A percentile compares a stretch with the other conserved stretches of the same genome.
These are phyloP conservation scores for Suhomyces prunicola DNA, from an alignment of 805 yeast genomes.

Conservation along the genomic window DNA sequence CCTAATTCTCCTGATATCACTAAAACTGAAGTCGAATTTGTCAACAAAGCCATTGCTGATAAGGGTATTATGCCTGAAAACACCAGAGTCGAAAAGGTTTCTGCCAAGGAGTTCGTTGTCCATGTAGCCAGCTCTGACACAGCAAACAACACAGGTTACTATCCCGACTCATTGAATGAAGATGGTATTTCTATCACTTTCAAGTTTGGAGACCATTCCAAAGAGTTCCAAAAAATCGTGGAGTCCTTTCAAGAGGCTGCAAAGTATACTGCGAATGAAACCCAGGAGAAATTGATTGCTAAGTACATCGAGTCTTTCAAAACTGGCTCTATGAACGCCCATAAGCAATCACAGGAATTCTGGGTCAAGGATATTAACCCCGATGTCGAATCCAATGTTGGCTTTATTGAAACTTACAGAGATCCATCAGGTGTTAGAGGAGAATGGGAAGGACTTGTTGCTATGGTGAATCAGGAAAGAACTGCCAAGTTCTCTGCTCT, in stretches of 20 bases:
- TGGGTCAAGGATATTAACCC: slow-evolving; percentile 92
- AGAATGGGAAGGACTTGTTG: slow-evolving; percentile 90
- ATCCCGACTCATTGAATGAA: slow-evolving; percentile 44
- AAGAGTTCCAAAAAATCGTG: slow-evolving; percentile 61
- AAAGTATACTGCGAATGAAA: slow-evolving; percentile 67
- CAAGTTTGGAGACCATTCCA: slow-evolving; percentile 74
- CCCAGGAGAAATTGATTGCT: slow-evolving; percentile 62
- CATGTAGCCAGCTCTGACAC: slow-evolving; percentile 63
- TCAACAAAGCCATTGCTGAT: slow-evolving; percentile 64
- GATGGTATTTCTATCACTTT: slow-evolving; percentile 45
- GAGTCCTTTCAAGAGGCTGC: slow-evolving; percentile 55
- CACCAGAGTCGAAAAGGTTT: slow-evolving; percentile 63
- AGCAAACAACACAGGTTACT: slow-evolving; percentile 49
- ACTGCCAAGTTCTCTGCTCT: slow-evolving; percentile 74
- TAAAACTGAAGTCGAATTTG: slow-evolving; percentile 59
- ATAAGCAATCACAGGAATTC: slow-evolving; percentile 74
- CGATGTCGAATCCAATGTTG: slow-evolving; percentile 66
- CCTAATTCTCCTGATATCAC: slow-evolving; percentile 40
- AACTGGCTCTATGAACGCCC: slow-evolving; percentile 83
- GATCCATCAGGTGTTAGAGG: slow-evolving; percentile 91
- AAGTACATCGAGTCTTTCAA: slow-evolving; percentile 66
- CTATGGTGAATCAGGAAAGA: slow-evolving; percentile 84
- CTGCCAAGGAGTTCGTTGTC: slow-evolving; percentile 49
- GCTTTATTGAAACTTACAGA: slow-evolving; percentile 89
- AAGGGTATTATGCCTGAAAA: slow-evolving; percentile 73